Evolutionary conservation across 305 asterid genomes (phyloP).

Genomic region (Fraxinus albicans): DNA sequence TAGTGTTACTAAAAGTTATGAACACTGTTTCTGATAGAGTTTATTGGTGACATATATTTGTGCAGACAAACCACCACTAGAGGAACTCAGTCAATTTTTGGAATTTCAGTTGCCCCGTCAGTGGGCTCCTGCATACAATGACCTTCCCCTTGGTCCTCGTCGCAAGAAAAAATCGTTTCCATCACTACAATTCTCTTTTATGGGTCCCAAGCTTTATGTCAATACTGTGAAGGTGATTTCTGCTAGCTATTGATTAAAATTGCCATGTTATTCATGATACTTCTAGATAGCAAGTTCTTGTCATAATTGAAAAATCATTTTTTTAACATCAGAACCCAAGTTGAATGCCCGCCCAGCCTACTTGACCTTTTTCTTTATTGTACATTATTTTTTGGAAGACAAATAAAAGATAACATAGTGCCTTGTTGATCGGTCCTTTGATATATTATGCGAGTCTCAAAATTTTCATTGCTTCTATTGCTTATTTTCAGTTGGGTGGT

Average conservation of each 20-base stretch:
- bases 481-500: background rate
- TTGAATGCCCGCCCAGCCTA: background rate
- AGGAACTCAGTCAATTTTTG: slow-evolving; percentile 83
- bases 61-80: slow-evolving; percentile 91
- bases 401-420: background rate
- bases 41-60: slow-evolving; percentile 16
- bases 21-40: slow-evolving; percentile 20
- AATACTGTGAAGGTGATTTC: slow-evolving; percentile 71
- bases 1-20: background rate
- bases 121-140: slow-evolving; percentile 93
- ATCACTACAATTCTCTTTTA: slow-evolving; percentile 67
- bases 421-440: background rate
- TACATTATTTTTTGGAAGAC: background rate
- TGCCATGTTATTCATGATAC: background rate
- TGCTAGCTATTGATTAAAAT: background rate
- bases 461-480: background rate
- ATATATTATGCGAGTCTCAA: background rate
- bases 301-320: background rate
- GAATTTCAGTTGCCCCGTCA: slow-evolving; percentile 90
- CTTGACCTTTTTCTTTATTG: background rate
- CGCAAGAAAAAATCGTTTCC: slow-evolving; percentile 75
- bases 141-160: slow-evolving; percentile 81
- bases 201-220: slow-evolving; percentile 94
- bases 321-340: background rate
- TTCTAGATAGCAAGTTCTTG: background rate